A percentile compares a stretch with the other conserved stretches of the same genome.
Evolutionary conservation across 371 early-diverging fungal genomes (phyloP).

Genomic region (Mucor circinelloides): DNA sequence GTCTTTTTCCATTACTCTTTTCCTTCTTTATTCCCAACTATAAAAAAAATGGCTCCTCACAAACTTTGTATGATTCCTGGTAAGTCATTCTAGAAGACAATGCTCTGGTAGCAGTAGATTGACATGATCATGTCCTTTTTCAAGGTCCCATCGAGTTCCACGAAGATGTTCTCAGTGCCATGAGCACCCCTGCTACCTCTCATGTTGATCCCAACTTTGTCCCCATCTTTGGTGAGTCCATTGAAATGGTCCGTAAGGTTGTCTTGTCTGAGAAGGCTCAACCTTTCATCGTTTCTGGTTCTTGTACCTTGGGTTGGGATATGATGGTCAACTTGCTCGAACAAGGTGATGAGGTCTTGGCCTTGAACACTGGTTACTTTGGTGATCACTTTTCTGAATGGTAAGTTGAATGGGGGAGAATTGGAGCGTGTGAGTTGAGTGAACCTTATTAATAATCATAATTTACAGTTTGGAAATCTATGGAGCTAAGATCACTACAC

Average conservation of each 20-base stretch:
- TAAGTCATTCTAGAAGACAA: slow-evolving; percentile 13
- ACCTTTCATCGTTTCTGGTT: slow-evolving; percentile 93
- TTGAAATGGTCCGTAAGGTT: slow-evolving; percentile 84
- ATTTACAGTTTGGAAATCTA: slow-evolving; percentile 75
- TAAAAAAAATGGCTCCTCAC: slow-evolving; percentile 39
- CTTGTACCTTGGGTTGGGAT: slow-evolving; percentile 96
- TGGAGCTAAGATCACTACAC: slow-evolving; percentile 82
- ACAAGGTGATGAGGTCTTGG: slow-evolving; percentile 87
- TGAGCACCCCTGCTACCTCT: slow-evolving; percentile 90
- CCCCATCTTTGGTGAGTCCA: slow-evolving; percentile 81
- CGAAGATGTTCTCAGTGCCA: slow-evolving; percentile 82
- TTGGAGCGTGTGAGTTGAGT: neutral
- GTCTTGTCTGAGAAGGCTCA: slow-evolving; percentile 84
- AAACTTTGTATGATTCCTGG: slow-evolving; percentile 94
- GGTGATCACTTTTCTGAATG: slow-evolving; percentile 95
- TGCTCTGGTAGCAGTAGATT: neutral
- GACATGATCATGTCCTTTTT: neutral
- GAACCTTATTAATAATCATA: neutral
- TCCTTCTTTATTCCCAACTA: neutral
- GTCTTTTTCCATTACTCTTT: slow-evolving; percentile 9
- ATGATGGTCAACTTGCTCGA: slow-evolving; percentile 91
- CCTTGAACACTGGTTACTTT: slow-evolving; percentile 93
- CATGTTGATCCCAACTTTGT: slow-evolving; percentile 94
- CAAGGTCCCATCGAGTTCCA: slow-evolving; percentile 95
- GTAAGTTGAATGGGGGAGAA: slow-evolving; percentile 41